Percentiles rank a stretch among this genome's conserved stretches.
Conservation (phyloP, 768 basidiomycete species). For the Crassisporium funariophilum region DNA sequence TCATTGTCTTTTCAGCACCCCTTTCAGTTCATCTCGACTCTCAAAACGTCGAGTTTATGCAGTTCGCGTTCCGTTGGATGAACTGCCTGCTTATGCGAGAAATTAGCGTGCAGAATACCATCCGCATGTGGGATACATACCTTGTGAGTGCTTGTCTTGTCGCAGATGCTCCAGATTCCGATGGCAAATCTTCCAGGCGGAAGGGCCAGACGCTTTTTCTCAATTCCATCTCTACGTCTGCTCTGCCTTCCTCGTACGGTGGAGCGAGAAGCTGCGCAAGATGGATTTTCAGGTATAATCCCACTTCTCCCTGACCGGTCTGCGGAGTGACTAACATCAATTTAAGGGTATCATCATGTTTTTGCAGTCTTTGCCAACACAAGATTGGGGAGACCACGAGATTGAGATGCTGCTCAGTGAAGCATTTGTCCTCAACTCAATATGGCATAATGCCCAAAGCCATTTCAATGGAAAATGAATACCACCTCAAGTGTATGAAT, state of each 20-base stretch:
- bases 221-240: conserved; percentile 99
- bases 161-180: too few species aligned
- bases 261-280: conserved; percentile 89
- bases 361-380: conserved; percentile 88
- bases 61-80: conserved; percentile 99
- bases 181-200: conserved; percentile 81
- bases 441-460: conserved; percentile 92
- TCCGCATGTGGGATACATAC: conserved; percentile 99
- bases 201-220: conserved; percentile 97
- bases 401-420: conserved; percentile 94
- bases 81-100: conserved; percentile 98
- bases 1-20: conserved; percentile 54
- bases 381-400: conserved; percentile 94
- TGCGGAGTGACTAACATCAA: not conserved
- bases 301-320: conserved; percentile 2
- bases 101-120: conserved; percentile 94
- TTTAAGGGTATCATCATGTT: conserved; percentile 99
- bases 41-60: conserved; percentile 98
- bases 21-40: conserved; percentile 84
- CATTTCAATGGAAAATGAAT: conserved; percentile 66
- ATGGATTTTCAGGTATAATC: conserved; percentile 94
- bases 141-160: conserved; percentile 58
- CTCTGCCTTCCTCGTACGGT: conserved; percentile 93
- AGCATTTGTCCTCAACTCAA: conserved; percentile 91
- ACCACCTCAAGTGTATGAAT: conserved; percentile 17